These are phyloP conservation scores for Tuber melanosporum DNA, from an alignment of 495 filamentous ascomycete genomes.

Conservation along the genomic window DNA sequence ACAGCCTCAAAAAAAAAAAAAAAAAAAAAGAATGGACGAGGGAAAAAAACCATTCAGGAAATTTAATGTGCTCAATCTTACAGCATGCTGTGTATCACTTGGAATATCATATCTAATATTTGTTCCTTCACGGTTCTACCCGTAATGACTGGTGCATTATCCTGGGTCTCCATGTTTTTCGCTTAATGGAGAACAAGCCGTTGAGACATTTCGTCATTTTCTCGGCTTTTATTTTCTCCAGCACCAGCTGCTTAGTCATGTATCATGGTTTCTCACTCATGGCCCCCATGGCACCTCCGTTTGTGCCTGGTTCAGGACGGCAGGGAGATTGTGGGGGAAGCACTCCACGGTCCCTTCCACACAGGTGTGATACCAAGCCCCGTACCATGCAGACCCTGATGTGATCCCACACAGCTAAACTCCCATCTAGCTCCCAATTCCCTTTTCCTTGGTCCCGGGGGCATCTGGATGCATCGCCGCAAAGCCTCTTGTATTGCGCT, in stretches of 20 bases:
- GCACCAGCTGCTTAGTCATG: neutral
- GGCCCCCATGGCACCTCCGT: neutral
- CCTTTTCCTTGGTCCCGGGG: neutral
- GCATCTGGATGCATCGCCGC: neutral
- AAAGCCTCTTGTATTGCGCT: neutral
- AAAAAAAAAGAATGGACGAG: neutral
- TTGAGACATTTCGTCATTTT: neutral
- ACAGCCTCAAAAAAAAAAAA: neutral
- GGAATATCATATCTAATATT: constrained; percentile 4
- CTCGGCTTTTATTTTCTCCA: neutral
- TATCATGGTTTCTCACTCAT: neutral
- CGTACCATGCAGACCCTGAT: neutral
- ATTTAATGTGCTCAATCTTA: constrained; percentile 5
- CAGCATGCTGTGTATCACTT: neutral
- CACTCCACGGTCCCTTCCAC: neutral
- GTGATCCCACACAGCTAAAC: neutral
- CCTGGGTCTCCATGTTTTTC: neutral
- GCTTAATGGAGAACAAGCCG: neutral
- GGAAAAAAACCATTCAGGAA: neutral
- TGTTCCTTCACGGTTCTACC: neutral
- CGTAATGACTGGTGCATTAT: neutral
- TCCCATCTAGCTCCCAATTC: neutral
- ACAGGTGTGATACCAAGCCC: neutral
- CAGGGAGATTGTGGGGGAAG: neutral
- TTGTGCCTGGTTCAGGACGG: neutral